Base-by-base conservation (phyloP, 768 basidiomycete genomes). In the Leccinum rimulosum region DNA sequence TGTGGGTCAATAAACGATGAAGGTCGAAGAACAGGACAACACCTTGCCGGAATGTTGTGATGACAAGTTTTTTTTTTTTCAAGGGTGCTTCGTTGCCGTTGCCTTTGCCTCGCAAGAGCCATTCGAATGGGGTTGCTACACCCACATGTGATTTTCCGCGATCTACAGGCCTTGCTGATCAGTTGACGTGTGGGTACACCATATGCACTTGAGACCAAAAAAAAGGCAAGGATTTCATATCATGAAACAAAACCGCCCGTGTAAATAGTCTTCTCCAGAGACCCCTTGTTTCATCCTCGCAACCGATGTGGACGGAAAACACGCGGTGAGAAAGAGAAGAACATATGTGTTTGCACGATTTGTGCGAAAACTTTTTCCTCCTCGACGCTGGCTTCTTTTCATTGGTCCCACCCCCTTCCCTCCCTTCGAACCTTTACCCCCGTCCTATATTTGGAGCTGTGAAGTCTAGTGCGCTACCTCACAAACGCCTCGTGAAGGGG, bases 201-300 rank as follows among this genome's bases (percentile, higher is more conserved):
- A 19, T 17, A n/a, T 17, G 4, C 8, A 33, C 11, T 28, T 33
- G 48, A 14, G 40, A 30, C 6, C 2, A 27, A 40, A 19, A 9
- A 17, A 31, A 9, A 28, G 3, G 43, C 38, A 9, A 48, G 47
- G 28, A 30, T 70, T 64, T 67, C 60, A 68, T 68, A 64, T 67
- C 55, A 49, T 59, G 50, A 25, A 17, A 22, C 27, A 50, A 43
- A 43, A 43, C 40, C 40, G 11, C n/a, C 61, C 53, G 38, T 64
- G 55, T 50, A 61, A 58, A n/a, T 50, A n/a, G 36, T 31, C 30
- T 36, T 38, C 36, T 54, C 45, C 22, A 47, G 40, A n/a, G 14
- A n/a, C 10, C 58, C 63, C 67, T 55, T 57, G 64, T 69, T 69
- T 69, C 65, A 64, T 50, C 43, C 56, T 52, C 58, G 43, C 60